Base-by-base conservation (phyloP, 768 basidiomycete species). In the Suillus subaureus region DNA sequence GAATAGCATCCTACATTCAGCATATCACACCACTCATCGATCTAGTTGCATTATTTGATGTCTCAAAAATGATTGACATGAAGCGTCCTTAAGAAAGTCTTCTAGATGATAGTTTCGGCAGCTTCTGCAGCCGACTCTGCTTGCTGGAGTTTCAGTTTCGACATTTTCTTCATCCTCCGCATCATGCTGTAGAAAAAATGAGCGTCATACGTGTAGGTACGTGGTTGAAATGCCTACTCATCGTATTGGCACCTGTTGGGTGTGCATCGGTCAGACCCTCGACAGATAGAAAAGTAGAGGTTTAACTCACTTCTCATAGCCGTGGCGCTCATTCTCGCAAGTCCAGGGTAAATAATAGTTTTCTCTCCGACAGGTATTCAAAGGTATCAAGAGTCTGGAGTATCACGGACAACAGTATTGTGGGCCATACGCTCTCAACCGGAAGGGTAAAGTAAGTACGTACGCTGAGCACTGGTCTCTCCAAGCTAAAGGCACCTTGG, bases 401-500 rank as follows among this genome's bases (percentile, higher is more conserved):
- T 49, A 18, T 31, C 64, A 64, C 55, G 40, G 16, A 18, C 16
- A 39, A 16, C 64, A 64, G 26, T 68, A 43, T 70, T 47, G 63
- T 61, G 37, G 64, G 63, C 69, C 40, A 60, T 28, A 23, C n/a
- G 61, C 37, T 62, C 43, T 57, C 61, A 37, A 62, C 55, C 7
- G 12, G 26, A 33, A 62, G 28, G 4, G 39, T 33, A 39, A 37
- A 52, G 52, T 31, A 70, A 40, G 39, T 33, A 85, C 95, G 73
- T 76, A 96, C 94, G 93, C 87, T 67, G 95, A 97, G 75, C 95
- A 96, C 68, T 88, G 85, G 78, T 97, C 95, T 75, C 95, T 85
- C 91, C 93, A 96, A 9, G 83, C 89, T 16, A 96, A 67, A 18
- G 95, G 95, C 33, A 96, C 86, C 66, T 79, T 82, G 68, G 90